Evolutionary conservation across 2,329 filamentous ascomycete genomes (phyloP).

Genomic region (Pleomassaria siparia): DNA sequence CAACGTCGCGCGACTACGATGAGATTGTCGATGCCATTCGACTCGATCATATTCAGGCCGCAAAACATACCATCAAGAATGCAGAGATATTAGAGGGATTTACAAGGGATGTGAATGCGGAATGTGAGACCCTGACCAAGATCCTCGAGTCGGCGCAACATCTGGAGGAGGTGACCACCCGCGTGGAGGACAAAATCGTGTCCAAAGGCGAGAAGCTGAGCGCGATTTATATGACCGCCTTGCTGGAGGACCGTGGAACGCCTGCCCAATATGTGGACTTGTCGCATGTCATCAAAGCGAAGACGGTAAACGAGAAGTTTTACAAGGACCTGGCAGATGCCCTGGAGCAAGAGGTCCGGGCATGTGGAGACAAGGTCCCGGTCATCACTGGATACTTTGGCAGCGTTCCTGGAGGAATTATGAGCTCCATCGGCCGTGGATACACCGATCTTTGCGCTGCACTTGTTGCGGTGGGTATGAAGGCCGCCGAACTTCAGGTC

Average conservation of each 20-base stretch:
- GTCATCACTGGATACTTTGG: constrained; percentile 88
- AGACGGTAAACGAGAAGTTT: constrained; percentile 50
- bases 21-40: constrained; percentile 79
- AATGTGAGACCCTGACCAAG: constrained; percentile 79
- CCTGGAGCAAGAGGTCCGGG: constrained; percentile 46
- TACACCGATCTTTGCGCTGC: constrained; percentile 97
- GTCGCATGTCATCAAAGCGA: constrained; percentile 70
- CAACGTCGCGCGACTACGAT: constrained; percentile 59
- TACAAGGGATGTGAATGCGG: constrained; percentile 67
- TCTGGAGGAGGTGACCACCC: constrained; percentile 54
- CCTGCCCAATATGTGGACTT: constrained; percentile 89
- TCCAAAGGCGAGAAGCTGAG: constrained; percentile 96
- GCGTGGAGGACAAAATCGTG: constrained; percentile 71
- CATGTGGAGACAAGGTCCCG: constrained; percentile 48
- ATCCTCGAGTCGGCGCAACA: constrained; percentile 66
- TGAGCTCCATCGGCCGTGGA: constrained; percentile 89
- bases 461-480: constrained; percentile 83
- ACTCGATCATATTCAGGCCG: constrained; percentile 76
- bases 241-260: constrained; percentile 78
- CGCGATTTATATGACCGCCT: constrained; percentile 84
- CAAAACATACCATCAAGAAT: constrained; percentile 51
- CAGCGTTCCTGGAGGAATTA: constrained; percentile 83
- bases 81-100: constrained; percentile 55
- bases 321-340: constrained; percentile 47
- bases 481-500: constrained; percentile 86